A percentile compares a stretch with the other conserved stretches of the same genome.
Conservation (phyloP, 257 asterid genomes). For the Solanum chaucha region DNA sequence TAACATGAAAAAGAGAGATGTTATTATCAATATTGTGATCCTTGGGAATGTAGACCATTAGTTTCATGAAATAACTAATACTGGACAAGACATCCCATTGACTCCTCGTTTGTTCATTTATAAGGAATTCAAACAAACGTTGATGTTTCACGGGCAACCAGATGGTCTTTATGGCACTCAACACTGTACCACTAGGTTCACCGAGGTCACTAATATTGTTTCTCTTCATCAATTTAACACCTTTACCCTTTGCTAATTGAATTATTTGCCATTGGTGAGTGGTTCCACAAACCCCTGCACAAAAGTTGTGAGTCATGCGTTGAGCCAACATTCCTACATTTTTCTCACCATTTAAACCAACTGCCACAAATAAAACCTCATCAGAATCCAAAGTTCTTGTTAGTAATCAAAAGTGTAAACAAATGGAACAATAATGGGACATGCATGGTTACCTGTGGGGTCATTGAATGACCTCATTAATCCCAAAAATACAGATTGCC, state of each 20-base stretch:
- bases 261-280: neutral
- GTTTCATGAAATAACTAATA: neutral
- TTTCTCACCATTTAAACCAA: neutral
- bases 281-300: neutral
- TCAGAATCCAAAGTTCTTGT: neutral
- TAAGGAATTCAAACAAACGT: neutral
- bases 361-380: neutral
- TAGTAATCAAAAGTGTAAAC: neutral
- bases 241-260: neutral
- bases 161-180: neutral
- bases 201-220: neutral
- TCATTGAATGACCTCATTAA: neutral
- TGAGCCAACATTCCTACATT: neutral
- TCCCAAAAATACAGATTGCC: neutral
- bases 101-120: neutral
- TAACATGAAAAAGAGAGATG: neutral
- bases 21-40: neutral
- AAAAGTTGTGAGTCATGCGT: neutral
- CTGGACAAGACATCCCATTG: neutral
- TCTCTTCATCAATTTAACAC: neutral
- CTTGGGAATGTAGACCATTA: neutral
- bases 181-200: neutral
- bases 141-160: neutral
- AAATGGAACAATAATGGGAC: neutral
- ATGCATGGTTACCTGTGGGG: neutral